Percentiles rank a stretch among this genome's conserved stretches.
phyloP scores from a whole-genome alignment of 2,329 filamentous ascomycete genomes.

The Neonectria coccinea region DNA sequence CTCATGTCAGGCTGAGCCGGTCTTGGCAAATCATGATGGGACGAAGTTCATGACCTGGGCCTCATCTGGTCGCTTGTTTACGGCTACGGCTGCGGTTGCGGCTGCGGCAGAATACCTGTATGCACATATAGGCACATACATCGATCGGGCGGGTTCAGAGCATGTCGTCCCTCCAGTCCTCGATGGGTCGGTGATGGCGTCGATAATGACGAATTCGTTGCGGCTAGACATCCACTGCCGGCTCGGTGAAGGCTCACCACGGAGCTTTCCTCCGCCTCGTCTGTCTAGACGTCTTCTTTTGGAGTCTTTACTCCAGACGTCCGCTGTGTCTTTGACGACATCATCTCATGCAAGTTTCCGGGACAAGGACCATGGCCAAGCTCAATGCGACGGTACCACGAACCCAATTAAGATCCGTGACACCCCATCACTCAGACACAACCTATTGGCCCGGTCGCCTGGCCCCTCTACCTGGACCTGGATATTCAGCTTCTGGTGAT shows the following conservation, averaged over 20 bases:
- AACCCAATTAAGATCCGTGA: conserved; percentile 42
- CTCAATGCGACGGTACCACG: conserved; percentile 33
- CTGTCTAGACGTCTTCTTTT: neutral
- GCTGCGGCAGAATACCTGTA: conserved; percentile 13
- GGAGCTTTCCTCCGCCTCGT: neutral
- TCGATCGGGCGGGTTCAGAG: conserved; percentile 19
- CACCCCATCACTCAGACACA: conserved; percentile 26
- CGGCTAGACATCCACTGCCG: neutral
- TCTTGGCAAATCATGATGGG: conserved; percentile 7
- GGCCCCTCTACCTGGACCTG: conserved; percentile 9
- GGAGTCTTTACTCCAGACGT: conserved; percentile 8
- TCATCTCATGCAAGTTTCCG: conserved; percentile 22
- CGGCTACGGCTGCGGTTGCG: neutral
- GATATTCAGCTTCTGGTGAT: conserved; percentile 1
- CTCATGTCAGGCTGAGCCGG: conserved; percentile 6
- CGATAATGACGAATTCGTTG: conserved; percentile 1
- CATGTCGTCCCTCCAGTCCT: conserved; percentile 5
- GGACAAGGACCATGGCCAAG: conserved; percentile 31
- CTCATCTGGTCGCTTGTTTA: conserved; percentile 16
- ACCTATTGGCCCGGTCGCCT: conserved; percentile 13
- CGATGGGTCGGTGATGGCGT: conserved; percentile 10
- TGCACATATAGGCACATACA: conserved; percentile 15
- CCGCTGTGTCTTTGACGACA: conserved; percentile 16
- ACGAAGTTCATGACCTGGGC: conserved; percentile 15
- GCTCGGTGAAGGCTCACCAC: conserved; percentile 2